Evolutionary conservation across 495 filamentous ascomycete genomes (phyloP).

Genomic region (Penicillium simplicissimum): DNA sequence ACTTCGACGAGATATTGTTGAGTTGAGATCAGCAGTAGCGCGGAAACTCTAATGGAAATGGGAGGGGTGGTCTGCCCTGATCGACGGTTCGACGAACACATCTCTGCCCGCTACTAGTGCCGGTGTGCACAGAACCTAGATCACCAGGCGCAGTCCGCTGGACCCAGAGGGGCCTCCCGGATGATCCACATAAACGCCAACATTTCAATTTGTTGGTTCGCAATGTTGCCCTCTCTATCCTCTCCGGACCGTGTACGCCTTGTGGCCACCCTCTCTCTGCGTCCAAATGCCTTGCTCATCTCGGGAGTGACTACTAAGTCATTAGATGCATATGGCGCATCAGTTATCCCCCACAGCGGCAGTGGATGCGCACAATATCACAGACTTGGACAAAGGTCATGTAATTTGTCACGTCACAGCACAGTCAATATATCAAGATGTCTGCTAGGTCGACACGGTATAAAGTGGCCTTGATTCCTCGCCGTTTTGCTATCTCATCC

Average conservation of each 20-base stretch:
- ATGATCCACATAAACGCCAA: slow-evolving; percentile 40
- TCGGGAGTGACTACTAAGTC: slow-evolving; percentile 23
- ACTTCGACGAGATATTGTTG: slow-evolving; percentile 32
- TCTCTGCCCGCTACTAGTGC: neutral
- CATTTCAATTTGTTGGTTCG: slow-evolving; percentile 29
- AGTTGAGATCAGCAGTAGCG: slow-evolving; percentile 28
- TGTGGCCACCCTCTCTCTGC: neutral
- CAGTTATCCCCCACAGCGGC: slow-evolving; percentile 13
- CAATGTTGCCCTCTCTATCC: slow-evolving; percentile 3
- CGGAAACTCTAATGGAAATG: slow-evolving; percentile 29
- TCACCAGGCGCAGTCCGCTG: slow-evolving; percentile 14
- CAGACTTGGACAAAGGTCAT: neutral
- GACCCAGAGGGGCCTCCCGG: slow-evolving; percentile 14
- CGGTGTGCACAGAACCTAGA: slow-evolving; percentile 11
- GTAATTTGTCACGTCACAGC: slow-evolving; percentile 15
- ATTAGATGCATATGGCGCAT: slow-evolving; percentile 29
- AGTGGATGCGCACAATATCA: neutral
- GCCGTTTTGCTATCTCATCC: slow-evolving; percentile 1
- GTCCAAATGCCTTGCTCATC: neutral
- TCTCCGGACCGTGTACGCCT: neutral
- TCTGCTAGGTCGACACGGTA: slow-evolving; percentile 11
- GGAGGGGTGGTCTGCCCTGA: slow-evolving; percentile 7
- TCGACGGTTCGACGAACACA: slow-evolving; percentile 4
- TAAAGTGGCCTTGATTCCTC: slow-evolving; percentile 23
- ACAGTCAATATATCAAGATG: slow-evolving; percentile 15